Evolutionary conservation across 1,284 basidiomycete genomes (phyloP).

Genomic region (Ganoderma resinaceum): DNA sequence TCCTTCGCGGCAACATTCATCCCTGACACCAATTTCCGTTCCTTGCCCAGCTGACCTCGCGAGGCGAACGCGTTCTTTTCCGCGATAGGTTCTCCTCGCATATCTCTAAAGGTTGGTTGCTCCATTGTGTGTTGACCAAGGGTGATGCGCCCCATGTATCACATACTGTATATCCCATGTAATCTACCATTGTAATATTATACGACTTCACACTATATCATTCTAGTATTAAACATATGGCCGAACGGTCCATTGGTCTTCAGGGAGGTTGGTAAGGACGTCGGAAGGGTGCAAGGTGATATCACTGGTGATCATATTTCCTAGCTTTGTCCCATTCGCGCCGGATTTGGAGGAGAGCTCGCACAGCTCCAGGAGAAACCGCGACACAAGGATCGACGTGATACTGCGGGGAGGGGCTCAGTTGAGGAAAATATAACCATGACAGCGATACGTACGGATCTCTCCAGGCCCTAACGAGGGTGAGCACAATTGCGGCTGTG

Average conservation of each 20-base stretch:
- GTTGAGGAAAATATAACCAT: accelerated
- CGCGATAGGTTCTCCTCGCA: no score
- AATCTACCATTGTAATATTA: background rate
- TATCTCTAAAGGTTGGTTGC: no score
- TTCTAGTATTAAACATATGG: background rate
- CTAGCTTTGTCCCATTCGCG: background rate
- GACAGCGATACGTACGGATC: background rate
- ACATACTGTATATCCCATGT: background rate
- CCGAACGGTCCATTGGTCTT: background rate
- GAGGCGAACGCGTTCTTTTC: no score
- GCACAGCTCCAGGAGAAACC: background rate
- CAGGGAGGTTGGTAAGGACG: background rate
- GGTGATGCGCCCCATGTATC: no score
- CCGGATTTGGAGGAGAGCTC: background rate
- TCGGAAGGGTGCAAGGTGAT: background rate
- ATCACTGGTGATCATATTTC: background rate
- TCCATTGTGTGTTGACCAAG: no score
- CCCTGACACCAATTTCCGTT: no score
- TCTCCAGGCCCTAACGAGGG: background rate
- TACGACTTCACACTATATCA: background rate
- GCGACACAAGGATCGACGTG: background rate
- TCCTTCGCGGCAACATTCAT: no score
- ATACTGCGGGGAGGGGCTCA: background rate
- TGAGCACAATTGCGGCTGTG: background rate
- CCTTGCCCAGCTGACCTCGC: no score